Conservation (phyloP, 2,329 filamentous ascomycete species). For the Capronia coronata region DNA sequence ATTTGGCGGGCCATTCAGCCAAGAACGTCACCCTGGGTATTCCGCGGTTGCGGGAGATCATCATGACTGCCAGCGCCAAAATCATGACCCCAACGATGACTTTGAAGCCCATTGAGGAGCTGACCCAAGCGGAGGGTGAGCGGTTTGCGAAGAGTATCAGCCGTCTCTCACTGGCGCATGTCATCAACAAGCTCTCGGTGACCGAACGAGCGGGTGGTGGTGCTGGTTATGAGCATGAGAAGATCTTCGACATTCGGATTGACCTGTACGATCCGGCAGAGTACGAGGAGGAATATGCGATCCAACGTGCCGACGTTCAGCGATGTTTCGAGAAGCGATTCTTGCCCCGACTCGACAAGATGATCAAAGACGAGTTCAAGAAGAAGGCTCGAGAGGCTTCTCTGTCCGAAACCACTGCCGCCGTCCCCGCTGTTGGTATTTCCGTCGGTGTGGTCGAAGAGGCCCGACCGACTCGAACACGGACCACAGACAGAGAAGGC, state of each 20-base stretch:
- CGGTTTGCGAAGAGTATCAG: conserved; percentile 89
- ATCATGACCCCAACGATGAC: conserved; percentile 93
- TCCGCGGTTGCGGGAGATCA: conserved; percentile 88
- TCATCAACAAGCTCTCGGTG: conserved; percentile 74
- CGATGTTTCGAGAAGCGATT: conserved; percentile 74
- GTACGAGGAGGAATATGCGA: conserved; percentile 79
- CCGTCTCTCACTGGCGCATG: conserved; percentile 71
- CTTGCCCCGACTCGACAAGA: conserved; percentile 61
- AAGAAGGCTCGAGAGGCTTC: conserved; percentile 63
- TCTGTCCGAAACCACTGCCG: conserved; percentile 53
- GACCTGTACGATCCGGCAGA: conserved; percentile 79
- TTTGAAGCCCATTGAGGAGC: conserved; percentile 65
- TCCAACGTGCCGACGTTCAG: conserved; percentile 69
- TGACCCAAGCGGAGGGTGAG: conserved; percentile 62
- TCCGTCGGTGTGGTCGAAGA: conserved; percentile 53
- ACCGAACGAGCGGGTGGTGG: conserved; percentile 73
- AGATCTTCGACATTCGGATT: conserved; percentile 75
- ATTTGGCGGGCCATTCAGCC: conserved; percentile 94
- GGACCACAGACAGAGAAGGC: conserved; percentile 42
- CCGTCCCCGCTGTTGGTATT: conserved; percentile 69
- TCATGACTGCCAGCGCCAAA: conserved; percentile 88
- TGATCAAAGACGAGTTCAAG: conserved; percentile 69
- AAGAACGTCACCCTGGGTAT: conserved; percentile 99
- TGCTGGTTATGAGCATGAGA: conserved; percentile 62
- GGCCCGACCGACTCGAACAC: conserved; percentile 40